Percentiles rank a stretch among this genome's conserved stretches.
Evolutionary conservation across 805 yeast genomes (phyloP).

Genomic region (Candida gorgasii): DNA sequence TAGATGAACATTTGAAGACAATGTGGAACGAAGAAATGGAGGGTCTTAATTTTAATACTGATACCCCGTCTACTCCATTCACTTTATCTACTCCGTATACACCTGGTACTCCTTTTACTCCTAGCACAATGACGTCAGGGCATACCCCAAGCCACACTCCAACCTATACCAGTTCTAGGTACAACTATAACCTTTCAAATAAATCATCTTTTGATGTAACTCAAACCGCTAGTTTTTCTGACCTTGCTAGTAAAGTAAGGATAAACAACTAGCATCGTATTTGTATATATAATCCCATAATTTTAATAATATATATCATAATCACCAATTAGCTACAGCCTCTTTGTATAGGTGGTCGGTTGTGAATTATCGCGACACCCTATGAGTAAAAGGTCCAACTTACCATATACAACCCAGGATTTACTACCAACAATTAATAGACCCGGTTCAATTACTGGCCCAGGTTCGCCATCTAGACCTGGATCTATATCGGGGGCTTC

Average conservation of each 20-base stretch:
- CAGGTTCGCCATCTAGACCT: constrained; percentile 15
- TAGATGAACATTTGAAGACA: constrained; percentile 10
- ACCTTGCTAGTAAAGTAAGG: constrained; percentile 13
- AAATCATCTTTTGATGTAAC: constrained; percentile 14
- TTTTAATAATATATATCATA: too few relatives aligned
- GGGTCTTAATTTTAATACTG: background rate
- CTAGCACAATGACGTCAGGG: background rate
- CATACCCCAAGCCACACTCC: background rate
- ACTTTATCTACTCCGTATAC: background rate
- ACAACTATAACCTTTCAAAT: constrained; percentile 3
- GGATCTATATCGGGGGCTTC: constrained; percentile 22
- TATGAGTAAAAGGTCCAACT: constrained; percentile 39
- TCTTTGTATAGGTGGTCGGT: too few relatives aligned
- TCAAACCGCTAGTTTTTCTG: constrained; percentile 11
- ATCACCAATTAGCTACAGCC: too few relatives aligned
- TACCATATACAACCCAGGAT: constrained; percentile 46
- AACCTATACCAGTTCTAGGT: background rate
- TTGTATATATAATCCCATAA: too few relatives aligned
- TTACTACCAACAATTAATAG: constrained; percentile 32
- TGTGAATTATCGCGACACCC: constrained; percentile 1
- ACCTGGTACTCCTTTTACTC: background rate
- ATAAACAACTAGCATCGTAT: constrained; percentile 1
- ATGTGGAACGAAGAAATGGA: constrained; percentile 15
- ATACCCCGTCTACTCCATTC: background rate
- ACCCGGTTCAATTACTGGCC: constrained; percentile 10